A percentile compares a stretch with the other conserved stretches of the same genome.
Conservation (phyloP, 2,329 filamentous ascomycete species). For the Epichloe festucae region DNA sequence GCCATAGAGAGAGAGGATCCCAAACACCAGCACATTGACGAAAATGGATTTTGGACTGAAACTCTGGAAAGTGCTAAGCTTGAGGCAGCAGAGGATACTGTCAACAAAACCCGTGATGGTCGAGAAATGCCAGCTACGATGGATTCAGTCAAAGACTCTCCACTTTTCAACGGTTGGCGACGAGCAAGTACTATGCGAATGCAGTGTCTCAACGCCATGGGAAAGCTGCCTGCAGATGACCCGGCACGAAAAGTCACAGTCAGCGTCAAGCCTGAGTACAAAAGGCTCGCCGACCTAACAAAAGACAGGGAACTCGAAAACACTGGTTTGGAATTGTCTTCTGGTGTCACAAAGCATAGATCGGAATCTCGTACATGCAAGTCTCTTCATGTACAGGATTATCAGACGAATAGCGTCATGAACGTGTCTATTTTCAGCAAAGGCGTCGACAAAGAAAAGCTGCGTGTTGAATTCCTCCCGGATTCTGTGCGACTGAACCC, state of each 20-base stretch:
- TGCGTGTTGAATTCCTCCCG: slow-evolving; percentile 23
- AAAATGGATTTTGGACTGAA: slow-evolving; percentile 33
- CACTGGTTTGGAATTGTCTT: background rate
- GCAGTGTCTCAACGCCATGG: slow-evolving; percentile 33
- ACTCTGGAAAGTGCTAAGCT: slow-evolving; percentile 19
- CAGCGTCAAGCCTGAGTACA: slow-evolving; percentile 17
- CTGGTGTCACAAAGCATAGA: no score
- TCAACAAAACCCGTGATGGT: slow-evolving; percentile 11
- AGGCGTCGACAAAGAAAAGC: slow-evolving; percentile 25
- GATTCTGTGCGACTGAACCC: slow-evolving; percentile 15
- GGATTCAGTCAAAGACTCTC: background rate
- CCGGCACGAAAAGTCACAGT: slow-evolving; percentile 33
- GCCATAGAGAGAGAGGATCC: slow-evolving; percentile 21
- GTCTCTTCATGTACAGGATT: slow-evolving; percentile 20
- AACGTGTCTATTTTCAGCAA: slow-evolving; percentile 30
- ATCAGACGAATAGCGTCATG: slow-evolving; percentile 22
- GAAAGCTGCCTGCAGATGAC: slow-evolving; percentile 30
- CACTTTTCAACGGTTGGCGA: slow-evolving; percentile 17
- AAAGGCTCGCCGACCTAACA: slow-evolving; percentile 13
- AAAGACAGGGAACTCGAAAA: background rate
- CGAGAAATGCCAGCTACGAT: no score
- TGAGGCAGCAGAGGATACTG: slow-evolving; percentile 10
- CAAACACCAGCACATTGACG: slow-evolving; percentile 22
- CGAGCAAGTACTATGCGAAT: slow-evolving; percentile 32
- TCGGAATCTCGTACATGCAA: background rate